Percentiles rank a stretch among this genome's conserved stretches.
Evolutionary conservation across 306 rosid genomes (phyloP).

Genomic region (Casuarina equisetifolia): DNA sequence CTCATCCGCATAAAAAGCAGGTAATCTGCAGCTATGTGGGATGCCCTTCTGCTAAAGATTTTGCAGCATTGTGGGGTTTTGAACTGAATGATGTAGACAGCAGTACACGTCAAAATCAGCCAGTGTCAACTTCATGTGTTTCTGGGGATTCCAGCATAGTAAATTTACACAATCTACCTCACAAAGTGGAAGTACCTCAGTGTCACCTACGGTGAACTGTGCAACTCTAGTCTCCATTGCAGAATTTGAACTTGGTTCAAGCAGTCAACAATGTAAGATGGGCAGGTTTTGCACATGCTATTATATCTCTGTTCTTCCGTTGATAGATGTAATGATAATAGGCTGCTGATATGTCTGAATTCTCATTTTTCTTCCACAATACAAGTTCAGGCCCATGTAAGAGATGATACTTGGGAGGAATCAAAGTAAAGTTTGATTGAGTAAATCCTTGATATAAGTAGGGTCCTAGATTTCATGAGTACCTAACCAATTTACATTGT

Average conservation of each 20-base stretch:
- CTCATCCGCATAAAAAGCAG: slow-evolving; percentile 52
- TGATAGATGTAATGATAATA: background rate
- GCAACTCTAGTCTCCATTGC: slow-evolving; percentile 9
- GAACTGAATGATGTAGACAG: slow-evolving; percentile 48
- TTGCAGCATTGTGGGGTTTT: slow-evolving; percentile 79
- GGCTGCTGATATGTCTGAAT: background rate
- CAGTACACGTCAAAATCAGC: slow-evolving; percentile 30
- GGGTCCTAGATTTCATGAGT: background rate
- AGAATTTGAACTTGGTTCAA: slow-evolving; percentile 36
- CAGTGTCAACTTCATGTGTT: slow-evolving; percentile 42
- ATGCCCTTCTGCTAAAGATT: slow-evolving; percentile 75
- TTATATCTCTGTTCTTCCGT: background rate
- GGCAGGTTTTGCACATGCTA: slow-evolving; percentile 11
- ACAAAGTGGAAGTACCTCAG: slow-evolving; percentile 22
- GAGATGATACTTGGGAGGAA: background rate
- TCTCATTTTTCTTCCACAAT: background rate
- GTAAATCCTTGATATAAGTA: background rate
- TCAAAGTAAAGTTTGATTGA: background rate
- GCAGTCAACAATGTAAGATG: slow-evolving; percentile 54
- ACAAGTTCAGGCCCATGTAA: background rate
- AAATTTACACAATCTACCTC: slow-evolving; percentile 26
- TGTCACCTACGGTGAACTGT: slow-evolving; percentile 17
- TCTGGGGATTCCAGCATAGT: slow-evolving; percentile 39
- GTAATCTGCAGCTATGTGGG: slow-evolving; percentile 63
- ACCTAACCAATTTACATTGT: background rate